Percentiles rank a stretch among this genome's conserved stretches.
phyloP scores from a whole-genome alignment of 2,329 filamentous ascomycete species.

The Cladophialophora carrionii region DNA sequence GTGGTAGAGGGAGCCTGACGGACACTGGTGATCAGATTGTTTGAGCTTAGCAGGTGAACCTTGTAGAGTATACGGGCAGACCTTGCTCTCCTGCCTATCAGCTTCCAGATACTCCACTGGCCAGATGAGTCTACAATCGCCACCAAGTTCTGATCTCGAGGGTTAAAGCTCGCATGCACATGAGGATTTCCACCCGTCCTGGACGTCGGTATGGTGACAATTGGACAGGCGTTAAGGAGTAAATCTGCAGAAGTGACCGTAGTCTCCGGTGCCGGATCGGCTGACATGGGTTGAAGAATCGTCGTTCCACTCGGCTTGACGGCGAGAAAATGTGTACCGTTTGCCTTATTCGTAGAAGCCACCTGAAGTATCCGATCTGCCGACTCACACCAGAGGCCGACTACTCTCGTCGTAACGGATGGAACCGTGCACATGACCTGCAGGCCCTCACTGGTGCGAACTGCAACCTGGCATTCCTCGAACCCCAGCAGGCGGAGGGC shows the following conservation, averaged over 20 bases:
- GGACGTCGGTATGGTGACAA: constrained; percentile 50
- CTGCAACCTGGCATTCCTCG: constrained; percentile 13
- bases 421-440: constrained; percentile 13
- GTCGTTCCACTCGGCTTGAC: constrained; percentile 29
- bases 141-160: constrained; percentile 61
- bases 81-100: constrained; percentile 43
- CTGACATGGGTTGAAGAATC: constrained; percentile 32
- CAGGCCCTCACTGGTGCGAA: neutral
- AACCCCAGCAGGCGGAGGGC: constrained; percentile 16
- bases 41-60: constrained; percentile 24
- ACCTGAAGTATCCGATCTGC: constrained; percentile 23
- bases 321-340: constrained; percentile 23
- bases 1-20: constrained; percentile 26
- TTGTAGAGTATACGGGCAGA: constrained; percentile 42
- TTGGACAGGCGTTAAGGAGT: constrained; percentile 51
- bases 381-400: constrained; percentile 15
- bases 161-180: constrained; percentile 63
- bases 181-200: constrained; percentile 54
- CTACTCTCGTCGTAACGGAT: neutral
- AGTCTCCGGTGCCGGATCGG: constrained; percentile 24
- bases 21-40: constrained; percentile 32
- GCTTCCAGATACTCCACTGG: constrained; percentile 58
- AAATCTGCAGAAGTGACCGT: neutral
- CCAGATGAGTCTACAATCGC: constrained; percentile 59
- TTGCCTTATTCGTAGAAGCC: neutral